Evolutionary conservation across 352 stramenopile species (phyloP).

Genomic region (Phytophthora kernoviae): DNA sequence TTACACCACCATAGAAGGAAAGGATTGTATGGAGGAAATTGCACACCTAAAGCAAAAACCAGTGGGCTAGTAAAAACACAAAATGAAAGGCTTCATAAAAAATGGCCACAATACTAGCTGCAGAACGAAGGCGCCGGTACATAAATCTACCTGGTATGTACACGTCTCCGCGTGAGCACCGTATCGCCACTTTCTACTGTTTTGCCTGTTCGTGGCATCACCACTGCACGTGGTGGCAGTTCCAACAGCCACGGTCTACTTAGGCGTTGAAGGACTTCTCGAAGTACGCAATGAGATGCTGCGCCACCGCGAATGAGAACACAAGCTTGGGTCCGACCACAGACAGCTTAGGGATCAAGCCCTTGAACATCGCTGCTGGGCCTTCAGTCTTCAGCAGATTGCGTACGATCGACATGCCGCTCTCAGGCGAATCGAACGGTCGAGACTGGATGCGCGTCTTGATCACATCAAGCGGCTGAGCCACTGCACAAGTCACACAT

Average conservation of each 20-base stretch:
- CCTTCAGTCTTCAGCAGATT: slow-evolving; percentile 95
- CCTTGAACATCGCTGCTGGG: slow-evolving; percentile 93
- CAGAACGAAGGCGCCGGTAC: slow-evolving; percentile 10
- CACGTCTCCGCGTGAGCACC: background rate
- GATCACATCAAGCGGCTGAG: slow-evolving; percentile 94
- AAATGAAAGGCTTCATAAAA: slow-evolving; percentile 20
- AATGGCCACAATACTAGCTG: slow-evolving; percentile 21
- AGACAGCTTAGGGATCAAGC: slow-evolving; percentile 93
- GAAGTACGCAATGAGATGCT: slow-evolving; percentile 95
- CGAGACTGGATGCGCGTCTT: slow-evolving; percentile 95
- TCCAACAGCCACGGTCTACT: slow-evolving; percentile 10
- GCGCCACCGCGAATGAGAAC: slow-evolving; percentile 96
- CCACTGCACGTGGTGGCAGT: slow-evolving; percentile 11
- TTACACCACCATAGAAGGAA: no score
- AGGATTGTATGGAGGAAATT: no score
- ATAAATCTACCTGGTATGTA: slow-evolving; percentile 13
- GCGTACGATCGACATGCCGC: slow-evolving; percentile 88
- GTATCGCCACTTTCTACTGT: slow-evolving; percentile 10
- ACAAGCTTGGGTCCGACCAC: slow-evolving; percentile 96
- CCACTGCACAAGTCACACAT: slow-evolving; percentile 52
- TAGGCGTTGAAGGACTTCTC: slow-evolving; percentile 75
- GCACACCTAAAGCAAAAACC: background rate
- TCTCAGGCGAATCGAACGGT: slow-evolving; percentile 94
- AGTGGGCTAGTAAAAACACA: slow-evolving; percentile 5
- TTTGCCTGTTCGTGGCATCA: slow-evolving; percentile 12